Evolutionary conservation across 345 rosid species (phyloP), one percentile per base, ranked within the genome.

Genomic region (Citrus sp.): DNA sequence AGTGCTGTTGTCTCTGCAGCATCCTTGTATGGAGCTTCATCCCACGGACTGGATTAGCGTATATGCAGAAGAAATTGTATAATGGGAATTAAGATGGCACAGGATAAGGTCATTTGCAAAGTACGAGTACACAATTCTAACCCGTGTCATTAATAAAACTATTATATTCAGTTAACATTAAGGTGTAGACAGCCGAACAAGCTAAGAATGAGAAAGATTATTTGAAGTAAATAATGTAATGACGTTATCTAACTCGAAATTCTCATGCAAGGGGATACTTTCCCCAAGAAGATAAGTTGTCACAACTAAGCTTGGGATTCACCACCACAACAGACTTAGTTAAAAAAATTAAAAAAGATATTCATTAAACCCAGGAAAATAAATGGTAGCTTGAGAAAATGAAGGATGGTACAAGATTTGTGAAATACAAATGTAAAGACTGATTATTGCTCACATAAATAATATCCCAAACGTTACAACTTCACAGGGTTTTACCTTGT

Each of bases 41-140:
- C 63, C 97, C 94, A 93, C 51, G 98, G 98, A 83, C 97, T 93
- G 90, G 85, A 84, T 81, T 9, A 38, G 79, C 67, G 83, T 77
- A 51, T 68, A 79, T 75, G 80, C 42, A 65, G 77, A 72, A 83
- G 76, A 64, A 74, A 72, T 58, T 37, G 77, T 13, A 66, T 34
- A 56, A 65, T 24, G 13, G 65, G 35, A 28, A 70, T 46, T 77
- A 25, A 55, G 28, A 75, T 40, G 51, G 71, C 24, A 79, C 7
- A 9, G 13, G 49, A 54, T 55, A 64, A 5, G 65, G 56, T 73
- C 49, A 72, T 64, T 55, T 35, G 67, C 70, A 66, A 80, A 60
- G 67, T 16, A 59, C 16, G 14, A 40, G 54, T 21, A 65, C 22
- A 64, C 6, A 77, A 21, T 51, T 49, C 54, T 30, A 21, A 54